phyloP scores from a whole-genome alignment of 169 alveolate species.

The Cryptosporidium viatorum region DNA sequence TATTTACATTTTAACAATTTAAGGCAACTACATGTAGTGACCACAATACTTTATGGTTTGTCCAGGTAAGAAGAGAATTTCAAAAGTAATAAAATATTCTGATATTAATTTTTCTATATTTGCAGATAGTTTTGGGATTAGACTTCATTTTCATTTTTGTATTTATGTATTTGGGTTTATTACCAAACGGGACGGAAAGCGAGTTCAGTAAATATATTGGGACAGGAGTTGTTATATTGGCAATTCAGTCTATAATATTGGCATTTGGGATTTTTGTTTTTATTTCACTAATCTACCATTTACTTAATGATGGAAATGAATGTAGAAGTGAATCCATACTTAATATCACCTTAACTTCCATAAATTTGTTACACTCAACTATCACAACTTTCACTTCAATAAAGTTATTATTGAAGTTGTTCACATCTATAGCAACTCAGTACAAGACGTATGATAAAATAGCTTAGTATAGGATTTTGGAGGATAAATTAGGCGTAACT shows the following conservation, averaged over 20 bases:
- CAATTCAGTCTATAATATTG: constrained; percentile 45
- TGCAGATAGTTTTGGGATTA: constrained; percentile 44
- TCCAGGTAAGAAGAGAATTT: constrained; percentile 26
- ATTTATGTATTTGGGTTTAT: constrained; percentile 58
- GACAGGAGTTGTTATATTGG: constrained; percentile 33
- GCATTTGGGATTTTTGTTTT: constrained; percentile 57
- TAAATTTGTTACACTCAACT: constrained; percentile 48
- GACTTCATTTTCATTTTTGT: constrained; percentile 56
- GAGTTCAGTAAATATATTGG: constrained; percentile 40
- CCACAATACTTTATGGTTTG: constrained; percentile 42
- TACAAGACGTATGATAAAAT: constrained; percentile 53
- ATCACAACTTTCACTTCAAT: constrained; percentile 56
- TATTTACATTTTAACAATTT: neutral
- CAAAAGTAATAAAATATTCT: neutral
- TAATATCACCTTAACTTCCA: constrained; percentile 32
- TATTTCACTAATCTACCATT: constrained; percentile 13
- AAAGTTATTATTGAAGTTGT: constrained; percentile 30
- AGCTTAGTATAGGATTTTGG: neutral
- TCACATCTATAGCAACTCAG: constrained; percentile 52
- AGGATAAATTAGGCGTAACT: constrained; percentile 10
- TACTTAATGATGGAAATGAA: neutral
- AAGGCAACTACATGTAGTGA: constrained; percentile 69
- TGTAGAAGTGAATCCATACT: constrained; percentile 43
- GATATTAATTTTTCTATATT: neutral
- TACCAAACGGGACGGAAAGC: constrained; percentile 41